These are phyloP conservation scores for Ophiorrhiza pumila DNA, from an alignment of 257 asterid genomes.

Conservation along the genomic window DNA sequence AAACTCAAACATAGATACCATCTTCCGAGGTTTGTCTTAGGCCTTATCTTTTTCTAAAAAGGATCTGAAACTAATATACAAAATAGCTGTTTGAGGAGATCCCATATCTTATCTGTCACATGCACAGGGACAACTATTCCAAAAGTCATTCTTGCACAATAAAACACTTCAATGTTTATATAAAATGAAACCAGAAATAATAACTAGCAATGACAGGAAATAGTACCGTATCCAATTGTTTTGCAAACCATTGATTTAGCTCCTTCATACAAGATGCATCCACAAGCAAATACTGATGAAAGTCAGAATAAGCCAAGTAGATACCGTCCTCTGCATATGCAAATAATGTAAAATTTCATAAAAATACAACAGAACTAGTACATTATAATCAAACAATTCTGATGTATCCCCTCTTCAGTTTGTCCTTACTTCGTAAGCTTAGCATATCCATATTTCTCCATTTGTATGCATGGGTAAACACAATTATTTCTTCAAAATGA, in stretches of 20 bases:
- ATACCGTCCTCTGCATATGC: conserved; percentile 74
- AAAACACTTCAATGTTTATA: background rate
- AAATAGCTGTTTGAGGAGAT: background rate
- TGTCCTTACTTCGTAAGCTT: background rate
- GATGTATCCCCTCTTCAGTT: background rate
- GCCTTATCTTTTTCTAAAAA: background rate
- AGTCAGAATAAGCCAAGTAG: conserved; percentile 86
- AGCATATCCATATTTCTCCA: background rate
- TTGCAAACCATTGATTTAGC: conserved; percentile 82
- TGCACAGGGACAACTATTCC: background rate
- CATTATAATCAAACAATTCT: background rate
- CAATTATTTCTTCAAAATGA: background rate
- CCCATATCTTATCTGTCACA: background rate
- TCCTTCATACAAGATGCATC: conserved; percentile 88
- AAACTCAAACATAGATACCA: background rate
- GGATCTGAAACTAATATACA: background rate
- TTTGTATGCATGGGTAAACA: background rate
- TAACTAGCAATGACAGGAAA: conserved; percentile 4
- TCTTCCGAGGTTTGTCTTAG: background rate
- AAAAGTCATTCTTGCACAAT: background rate
- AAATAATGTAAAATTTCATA: conserved; percentile 14
- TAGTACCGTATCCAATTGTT: conserved; percentile 85
- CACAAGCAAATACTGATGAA: conserved; percentile 68
- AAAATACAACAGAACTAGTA: conserved; percentile 14
- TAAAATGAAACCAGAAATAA: background rate